Percentiles rank a stretch among this genome's conserved stretches.
Evolutionary conservation across 129 eudicot genomes (phyloP).

Genomic region (Helichrysum umbraculigerum): DNA sequence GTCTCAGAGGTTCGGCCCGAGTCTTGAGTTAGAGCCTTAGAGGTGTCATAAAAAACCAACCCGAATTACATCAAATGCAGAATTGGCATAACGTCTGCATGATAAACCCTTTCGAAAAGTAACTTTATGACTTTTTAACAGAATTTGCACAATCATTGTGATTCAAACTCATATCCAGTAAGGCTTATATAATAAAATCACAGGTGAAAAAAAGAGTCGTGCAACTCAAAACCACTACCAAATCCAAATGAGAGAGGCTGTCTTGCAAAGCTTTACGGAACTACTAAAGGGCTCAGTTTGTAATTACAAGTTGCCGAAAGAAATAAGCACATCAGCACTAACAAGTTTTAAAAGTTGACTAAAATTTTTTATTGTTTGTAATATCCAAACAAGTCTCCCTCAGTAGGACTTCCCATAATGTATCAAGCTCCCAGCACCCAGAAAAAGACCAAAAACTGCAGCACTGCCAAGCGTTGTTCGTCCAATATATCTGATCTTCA

Average conservation of each 20-base stretch:
- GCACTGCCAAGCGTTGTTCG: constrained; percentile 63
- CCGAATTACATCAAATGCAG: no score
- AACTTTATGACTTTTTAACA: not conserved
- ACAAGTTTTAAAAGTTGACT: constrained; percentile 14
- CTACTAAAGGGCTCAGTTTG: not conserved
- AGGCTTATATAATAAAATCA: not conserved
- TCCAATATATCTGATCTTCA: constrained; percentile 53
- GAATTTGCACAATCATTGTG: not conserved
- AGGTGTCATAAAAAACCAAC: no score
- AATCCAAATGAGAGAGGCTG: not conserved
- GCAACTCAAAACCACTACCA: not conserved
- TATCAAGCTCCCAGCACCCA: constrained; percentile 65
- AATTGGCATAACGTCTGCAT: not conserved
- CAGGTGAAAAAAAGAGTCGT: not conserved
- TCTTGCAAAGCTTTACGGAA: not conserved
- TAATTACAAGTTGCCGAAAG: not conserved
- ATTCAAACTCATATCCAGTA: not conserved
- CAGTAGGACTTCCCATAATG: constrained; percentile 58
- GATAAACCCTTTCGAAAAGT: no score
- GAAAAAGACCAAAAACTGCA: constrained; percentile 59
- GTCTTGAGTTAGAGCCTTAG: no score
- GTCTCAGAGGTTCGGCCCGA: no score
- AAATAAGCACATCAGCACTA: constrained; percentile 16
- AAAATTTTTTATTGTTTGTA: constrained; percentile 24
- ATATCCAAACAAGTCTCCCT: constrained; percentile 13